phyloP scores from a whole-genome alignment of 257 asterid species.

The Solanum tarapatanum region DNA sequence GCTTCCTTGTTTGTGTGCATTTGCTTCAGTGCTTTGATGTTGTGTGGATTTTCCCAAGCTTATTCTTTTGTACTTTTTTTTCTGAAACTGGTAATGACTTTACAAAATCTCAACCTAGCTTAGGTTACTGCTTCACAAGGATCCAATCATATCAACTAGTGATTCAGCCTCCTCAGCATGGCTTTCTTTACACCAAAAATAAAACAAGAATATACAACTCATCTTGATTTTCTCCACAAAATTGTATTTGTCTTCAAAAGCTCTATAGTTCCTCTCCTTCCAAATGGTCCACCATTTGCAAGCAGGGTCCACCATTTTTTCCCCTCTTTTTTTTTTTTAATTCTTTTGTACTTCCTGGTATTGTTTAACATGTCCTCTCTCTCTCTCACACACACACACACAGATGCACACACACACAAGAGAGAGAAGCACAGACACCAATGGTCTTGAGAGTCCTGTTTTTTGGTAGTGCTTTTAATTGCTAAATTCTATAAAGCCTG shows the following conservation, averaged over 20 bases:
- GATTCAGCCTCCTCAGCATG: neutral
- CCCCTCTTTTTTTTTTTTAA: neutral
- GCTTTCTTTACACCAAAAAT: neutral
- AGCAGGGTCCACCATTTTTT: neutral
- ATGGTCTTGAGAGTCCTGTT: neutral
- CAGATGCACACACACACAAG: neutral
- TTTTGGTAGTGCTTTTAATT: neutral
- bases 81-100: neutral
- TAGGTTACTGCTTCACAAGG: neutral
- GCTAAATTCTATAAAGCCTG: neutral
- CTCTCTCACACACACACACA: neutral
- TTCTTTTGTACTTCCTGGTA: neutral
- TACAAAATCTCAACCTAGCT: neutral
- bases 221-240: neutral
- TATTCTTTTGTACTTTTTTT: neutral
- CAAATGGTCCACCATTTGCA: neutral
- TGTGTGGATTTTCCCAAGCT: neutral
- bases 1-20: neutral
- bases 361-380: neutral
- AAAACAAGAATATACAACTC: neutral
- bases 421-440: neutral
- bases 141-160: neutral
- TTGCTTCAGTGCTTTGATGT: neutral
- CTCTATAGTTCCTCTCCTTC: neutral
- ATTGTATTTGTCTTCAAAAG: neutral